Conservation (phyloP, 176 grass and related monocot genomes). For the Tillandsia leiboldiana region DNA sequence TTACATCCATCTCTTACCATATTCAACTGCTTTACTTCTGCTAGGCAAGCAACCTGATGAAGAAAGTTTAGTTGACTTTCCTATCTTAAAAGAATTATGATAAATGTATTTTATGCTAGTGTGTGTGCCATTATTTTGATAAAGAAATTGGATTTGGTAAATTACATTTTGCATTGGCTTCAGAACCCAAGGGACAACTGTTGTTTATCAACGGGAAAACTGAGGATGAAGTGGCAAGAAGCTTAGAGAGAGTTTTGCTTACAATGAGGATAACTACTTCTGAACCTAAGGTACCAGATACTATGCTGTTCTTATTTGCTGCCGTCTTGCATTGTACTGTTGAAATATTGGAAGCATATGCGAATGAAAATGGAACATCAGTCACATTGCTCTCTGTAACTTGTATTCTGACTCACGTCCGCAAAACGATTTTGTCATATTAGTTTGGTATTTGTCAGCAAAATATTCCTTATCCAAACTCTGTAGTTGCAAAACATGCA, state of each 20-base stretch:
- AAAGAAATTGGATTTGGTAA: constrained; percentile 6
- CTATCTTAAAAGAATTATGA: not conserved
- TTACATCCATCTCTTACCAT: not conserved
- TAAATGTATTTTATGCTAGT: constrained; percentile 6
- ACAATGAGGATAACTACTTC: constrained; percentile 45
- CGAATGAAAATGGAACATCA: too few species aligned
- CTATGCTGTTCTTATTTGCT: not conserved
- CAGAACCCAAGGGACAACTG: constrained; percentile 65
- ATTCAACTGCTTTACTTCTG: not conserved
- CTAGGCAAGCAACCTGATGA: not conserved
- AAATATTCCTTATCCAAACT: too few species aligned
- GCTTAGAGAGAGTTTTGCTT: constrained; percentile 46
- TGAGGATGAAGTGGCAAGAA: constrained; percentile 61
- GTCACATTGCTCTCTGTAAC: too few species aligned
- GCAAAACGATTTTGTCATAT: too few species aligned
- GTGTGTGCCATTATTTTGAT: not conserved
- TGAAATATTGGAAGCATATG: too few species aligned
- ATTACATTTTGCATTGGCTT: constrained; percentile 15
- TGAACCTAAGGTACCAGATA: constrained; percentile 49
- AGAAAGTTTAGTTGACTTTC: not conserved
- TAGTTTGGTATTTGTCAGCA: too few species aligned
- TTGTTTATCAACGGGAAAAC: constrained; percentile 73
- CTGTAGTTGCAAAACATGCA: too few species aligned
- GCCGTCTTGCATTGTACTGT: not conserved
- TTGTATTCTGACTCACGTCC: too few species aligned